Conservation (phyloP, 495 filamentous ascomycete species). For the Aspergillus olivimuriae region DNA sequence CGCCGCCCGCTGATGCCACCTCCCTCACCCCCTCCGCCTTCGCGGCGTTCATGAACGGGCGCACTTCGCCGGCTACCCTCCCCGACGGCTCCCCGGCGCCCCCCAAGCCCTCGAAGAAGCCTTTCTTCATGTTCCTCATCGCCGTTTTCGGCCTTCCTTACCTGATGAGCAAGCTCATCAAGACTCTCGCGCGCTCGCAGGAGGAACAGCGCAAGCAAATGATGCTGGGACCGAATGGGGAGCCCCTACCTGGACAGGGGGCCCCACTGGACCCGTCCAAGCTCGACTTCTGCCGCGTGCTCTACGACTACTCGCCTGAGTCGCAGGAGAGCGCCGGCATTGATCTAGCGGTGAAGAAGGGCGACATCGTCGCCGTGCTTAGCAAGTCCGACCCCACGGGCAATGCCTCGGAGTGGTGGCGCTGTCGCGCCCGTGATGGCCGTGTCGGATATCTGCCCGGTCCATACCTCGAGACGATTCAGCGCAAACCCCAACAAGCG, state of each 20-base stretch:
- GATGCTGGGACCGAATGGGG: slow-evolving; percentile 45
- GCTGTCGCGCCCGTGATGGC: slow-evolving; percentile 86
- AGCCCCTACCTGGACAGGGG: slow-evolving; percentile 30
- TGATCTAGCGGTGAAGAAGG: slow-evolving; percentile 89
- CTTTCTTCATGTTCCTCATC: slow-evolving; percentile 89
- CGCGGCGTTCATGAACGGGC: slow-evolving; percentile 65
- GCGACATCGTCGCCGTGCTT: slow-evolving; percentile 90
- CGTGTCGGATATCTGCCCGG: slow-evolving; percentile 85
- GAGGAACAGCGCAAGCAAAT: slow-evolving; percentile 64
- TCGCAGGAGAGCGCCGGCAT: slow-evolving; percentile 60
- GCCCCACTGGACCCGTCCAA: slow-evolving; percentile 70
- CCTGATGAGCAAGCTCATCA: slow-evolving; percentile 91
- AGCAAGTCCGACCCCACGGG: slow-evolving; percentile 90
- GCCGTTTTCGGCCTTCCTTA: slow-evolving; percentile 94
- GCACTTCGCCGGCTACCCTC: slow-evolving; percentile 33
- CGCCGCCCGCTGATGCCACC: slow-evolving; percentile 77
- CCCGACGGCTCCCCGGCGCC: slow-evolving; percentile 51
- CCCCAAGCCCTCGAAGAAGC: slow-evolving; percentile 80
- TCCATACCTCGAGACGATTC: slow-evolving; percentile 80
- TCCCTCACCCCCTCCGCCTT: slow-evolving; percentile 86
- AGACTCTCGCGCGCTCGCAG: slow-evolving; percentile 70
- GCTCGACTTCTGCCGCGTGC: slow-evolving; percentile 87
- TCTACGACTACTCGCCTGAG: slow-evolving; percentile 89
- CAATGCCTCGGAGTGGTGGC: slow-evolving; percentile 94
- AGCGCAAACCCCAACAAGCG: slow-evolving; percentile 57